These are phyloP conservation scores for Apium graveolens DNA, from an alignment of 129 eudicot species.

Conservation along the genomic window DNA sequence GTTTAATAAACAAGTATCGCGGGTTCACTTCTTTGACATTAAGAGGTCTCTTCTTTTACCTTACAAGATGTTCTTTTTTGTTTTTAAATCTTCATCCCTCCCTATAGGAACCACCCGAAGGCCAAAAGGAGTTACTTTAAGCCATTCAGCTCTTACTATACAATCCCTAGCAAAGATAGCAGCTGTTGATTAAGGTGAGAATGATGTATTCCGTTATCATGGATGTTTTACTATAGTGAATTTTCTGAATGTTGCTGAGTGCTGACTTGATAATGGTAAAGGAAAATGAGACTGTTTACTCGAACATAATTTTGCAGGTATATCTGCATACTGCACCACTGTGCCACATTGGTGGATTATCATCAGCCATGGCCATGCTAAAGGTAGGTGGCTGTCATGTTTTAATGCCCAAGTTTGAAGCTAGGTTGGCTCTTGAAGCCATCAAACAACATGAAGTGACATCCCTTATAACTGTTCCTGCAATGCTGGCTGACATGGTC, in stretches of 20 bases:
- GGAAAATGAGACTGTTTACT: background rate
- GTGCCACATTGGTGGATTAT: slow-evolving; percentile 92
- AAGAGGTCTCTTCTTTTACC: no score
- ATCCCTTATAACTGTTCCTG: background rate
- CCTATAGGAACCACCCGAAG: slow-evolving; percentile 84
- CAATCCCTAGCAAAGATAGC: slow-evolving; percentile 91
- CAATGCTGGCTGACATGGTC: background rate
- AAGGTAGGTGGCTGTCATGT: slow-evolving; percentile 22
- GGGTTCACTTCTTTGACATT: no score
- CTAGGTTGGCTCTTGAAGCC: slow-evolving; percentile 50
- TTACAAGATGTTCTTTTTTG: background rate
- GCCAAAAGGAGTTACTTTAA: slow-evolving; percentile 81
- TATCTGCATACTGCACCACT: slow-evolving; percentile 90
- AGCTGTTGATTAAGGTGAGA: slow-evolving; percentile 62
- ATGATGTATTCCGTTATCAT: slow-evolving; percentile 52
- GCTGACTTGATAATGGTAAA: background rate
- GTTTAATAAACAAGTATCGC: no score
- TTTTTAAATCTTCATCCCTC: background rate
- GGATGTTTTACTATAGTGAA: background rate
- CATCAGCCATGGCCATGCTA: slow-evolving; percentile 80
- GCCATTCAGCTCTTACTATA: slow-evolving; percentile 71
- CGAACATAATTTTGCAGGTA: slow-evolving; percentile 41
- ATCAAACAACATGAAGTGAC: slow-evolving; percentile 31
- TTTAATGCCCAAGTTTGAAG: slow-evolving; percentile 73
- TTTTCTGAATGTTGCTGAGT: background rate